Base-by-base conservation (phyloP, 129 eudicot genomes). In the Apium graveolens region DNA sequence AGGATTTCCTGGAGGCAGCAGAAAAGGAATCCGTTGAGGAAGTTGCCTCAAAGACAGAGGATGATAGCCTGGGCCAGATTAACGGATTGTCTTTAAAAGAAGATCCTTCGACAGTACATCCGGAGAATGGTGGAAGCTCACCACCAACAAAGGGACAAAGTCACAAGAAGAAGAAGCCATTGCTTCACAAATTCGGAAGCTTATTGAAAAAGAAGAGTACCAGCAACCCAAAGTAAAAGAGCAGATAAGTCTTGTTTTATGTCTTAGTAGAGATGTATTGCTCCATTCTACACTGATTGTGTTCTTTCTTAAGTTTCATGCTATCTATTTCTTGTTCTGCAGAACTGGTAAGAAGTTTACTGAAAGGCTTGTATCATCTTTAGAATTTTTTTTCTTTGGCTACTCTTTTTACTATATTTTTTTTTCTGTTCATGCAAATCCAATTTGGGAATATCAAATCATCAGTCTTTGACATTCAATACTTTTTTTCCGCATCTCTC, bases 141-240 rank as follows among this genome's bases (percentile, higher is more conserved):
- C 68, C 98, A 17, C 96, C 96, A 13, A 68, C 92, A 14, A 90
- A 86, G 85, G 81, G 82, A 72, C 85, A 81, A 34, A 81, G 84
- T 68, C 93, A 87, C 84, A 95, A 95, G 91, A 95, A 95, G 92
- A 91, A 95, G 88, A 95, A 92, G 71, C 89, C 97, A 14, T 86
- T 95, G 80, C 86, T 92, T 26, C 80, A 83, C 5, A 95, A 95
- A 78, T 95, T 95, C 68, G 99, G 99, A 82, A 95, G 86, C 86
- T 82, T 95, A 42, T 89, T 95, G 77, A 95, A 95, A 87, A 92
- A 92, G 86, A 95, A 92, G 82, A 80, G 91, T 43, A 44, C 87
- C 70, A 83, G 91, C 88, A 90, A 71, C 82, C 86, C 57, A 44
- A 88, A 88, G 81, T 87, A 79, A 87, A 24, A 60, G 18, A 4